Conservation (phyloP, 345 rosid species). For the Gossypium australe region DNA sequence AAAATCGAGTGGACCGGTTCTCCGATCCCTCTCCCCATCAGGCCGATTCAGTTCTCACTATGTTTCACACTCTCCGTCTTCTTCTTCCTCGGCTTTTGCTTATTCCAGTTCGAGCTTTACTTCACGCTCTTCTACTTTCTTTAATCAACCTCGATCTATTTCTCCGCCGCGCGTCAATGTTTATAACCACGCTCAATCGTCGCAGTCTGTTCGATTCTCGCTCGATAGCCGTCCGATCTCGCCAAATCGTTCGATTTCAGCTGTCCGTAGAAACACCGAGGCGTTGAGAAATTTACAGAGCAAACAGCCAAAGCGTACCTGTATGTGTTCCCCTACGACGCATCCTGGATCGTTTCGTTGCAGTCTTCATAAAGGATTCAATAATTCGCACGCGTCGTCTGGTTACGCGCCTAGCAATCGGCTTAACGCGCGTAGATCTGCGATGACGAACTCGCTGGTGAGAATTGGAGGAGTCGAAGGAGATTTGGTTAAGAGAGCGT, state of each 20-base stretch:
- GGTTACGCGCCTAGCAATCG: slow-evolving; percentile 41
- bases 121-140: slow-evolving; percentile 40
- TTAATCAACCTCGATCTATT: slow-evolving; percentile 31
- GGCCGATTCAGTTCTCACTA: slow-evolving; percentile 32
- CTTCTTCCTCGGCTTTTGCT: slow-evolving; percentile 46
- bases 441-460: slow-evolving; percentile 69
- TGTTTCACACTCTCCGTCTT: slow-evolving; percentile 12
- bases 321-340: slow-evolving; percentile 71
- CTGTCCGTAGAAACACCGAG: slow-evolving; percentile 19
- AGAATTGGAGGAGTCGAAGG: slow-evolving; percentile 70
- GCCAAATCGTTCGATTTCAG: slow-evolving; percentile 44
- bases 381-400: slow-evolving; percentile 3
- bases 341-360: slow-evolving; percentile 85
- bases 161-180: slow-evolving; percentile 50
- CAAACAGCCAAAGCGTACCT: slow-evolving; percentile 33
- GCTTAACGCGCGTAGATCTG: slow-evolving; percentile 61
- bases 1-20: slow-evolving; percentile 33
- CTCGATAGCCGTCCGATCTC: slow-evolving; percentile 38
- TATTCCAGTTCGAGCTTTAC: slow-evolving; percentile 43
- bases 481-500: slow-evolving; percentile 48
- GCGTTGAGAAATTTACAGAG: slow-evolving; percentile 26
- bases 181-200: slow-evolving; percentile 21
- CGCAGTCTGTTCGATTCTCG: slow-evolving; percentile 36
- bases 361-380: slow-evolving; percentile 50
- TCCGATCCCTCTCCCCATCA: slow-evolving; percentile 41